phyloP scores from a whole-genome alignment of 306 rosid species.

The Cucurbita maxima region DNA sequence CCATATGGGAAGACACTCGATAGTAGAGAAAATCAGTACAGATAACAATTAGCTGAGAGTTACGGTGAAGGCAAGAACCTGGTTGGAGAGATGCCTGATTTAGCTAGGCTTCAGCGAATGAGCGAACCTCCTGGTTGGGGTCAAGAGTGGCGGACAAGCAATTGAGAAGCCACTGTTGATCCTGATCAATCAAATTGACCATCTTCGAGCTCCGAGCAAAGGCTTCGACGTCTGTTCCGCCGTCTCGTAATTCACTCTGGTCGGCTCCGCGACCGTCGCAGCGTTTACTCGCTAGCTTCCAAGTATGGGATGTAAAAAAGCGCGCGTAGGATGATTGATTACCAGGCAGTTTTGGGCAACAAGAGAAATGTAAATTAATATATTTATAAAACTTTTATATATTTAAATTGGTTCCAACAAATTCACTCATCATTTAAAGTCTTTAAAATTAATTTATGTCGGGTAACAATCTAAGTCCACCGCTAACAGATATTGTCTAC shows the following conservation, averaged over 20 bases:
- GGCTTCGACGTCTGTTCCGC: neutral
- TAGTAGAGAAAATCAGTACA: too few relatives aligned
- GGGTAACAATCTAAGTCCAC: too few relatives aligned
- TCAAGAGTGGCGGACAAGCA: conserved; percentile 89
- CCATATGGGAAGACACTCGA: neutral
- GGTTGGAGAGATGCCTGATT: conserved; percentile 81
- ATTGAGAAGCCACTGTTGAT: conserved; percentile 84
- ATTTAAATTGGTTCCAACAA: too few relatives aligned
- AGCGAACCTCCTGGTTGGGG: conserved; percentile 75
- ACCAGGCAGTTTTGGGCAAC: neutral
- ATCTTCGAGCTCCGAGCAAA: conserved; percentile 12
- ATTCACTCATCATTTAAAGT: too few relatives aligned
- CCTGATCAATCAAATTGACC: conserved; percentile 57
- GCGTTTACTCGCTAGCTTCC: neutral
- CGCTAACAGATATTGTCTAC: too few relatives aligned
- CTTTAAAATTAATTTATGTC: too few relatives aligned
- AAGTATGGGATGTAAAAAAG: neutral
- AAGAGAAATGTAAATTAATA: neutral
- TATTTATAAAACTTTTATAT: too few relatives aligned
- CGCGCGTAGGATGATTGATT: conserved; percentile 1
- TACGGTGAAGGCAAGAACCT: conserved; percentile 26
- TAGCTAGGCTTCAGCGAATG: conserved; percentile 80
- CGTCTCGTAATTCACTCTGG: neutral
- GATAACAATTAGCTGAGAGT: neutral
- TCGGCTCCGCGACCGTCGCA: neutral